phyloP scores from a whole-genome alignment of 2,329 filamentous ascomycete species.

The Penicillium concentricum region DNA sequence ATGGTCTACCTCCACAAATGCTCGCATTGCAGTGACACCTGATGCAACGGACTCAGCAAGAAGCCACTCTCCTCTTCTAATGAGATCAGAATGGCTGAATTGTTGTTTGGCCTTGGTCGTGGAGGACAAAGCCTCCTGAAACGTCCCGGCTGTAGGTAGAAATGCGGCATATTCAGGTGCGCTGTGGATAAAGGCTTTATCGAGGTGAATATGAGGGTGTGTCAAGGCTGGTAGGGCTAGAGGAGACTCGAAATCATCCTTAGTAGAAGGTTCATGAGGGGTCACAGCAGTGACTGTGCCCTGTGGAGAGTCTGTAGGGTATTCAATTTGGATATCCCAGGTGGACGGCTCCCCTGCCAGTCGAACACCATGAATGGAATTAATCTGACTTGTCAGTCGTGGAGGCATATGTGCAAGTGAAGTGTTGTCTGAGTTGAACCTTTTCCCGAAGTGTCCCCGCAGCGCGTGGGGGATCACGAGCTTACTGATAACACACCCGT shows the following conservation, averaged over 20 bases:
- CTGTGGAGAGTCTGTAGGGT: constrained; percentile 5
- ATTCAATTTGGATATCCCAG: constrained; percentile 35
- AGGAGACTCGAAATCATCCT: constrained; percentile 13
- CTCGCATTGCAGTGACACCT: constrained; percentile 67
- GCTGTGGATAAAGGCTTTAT: constrained; percentile 49
- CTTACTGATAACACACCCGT: not conserved
- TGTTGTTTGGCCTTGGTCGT: constrained; percentile 61
- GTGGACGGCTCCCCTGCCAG: constrained; percentile 28
- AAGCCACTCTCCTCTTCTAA: constrained; percentile 63
- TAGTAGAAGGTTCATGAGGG: constrained; percentile 16
- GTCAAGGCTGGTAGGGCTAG: constrained; percentile 58
- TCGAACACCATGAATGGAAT: constrained; percentile 28
- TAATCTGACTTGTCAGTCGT: constrained; percentile 12
- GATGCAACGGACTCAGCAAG: constrained; percentile 63
- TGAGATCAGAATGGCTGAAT: constrained; percentile 63
- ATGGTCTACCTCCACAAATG: constrained; percentile 69
- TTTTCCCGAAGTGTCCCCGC: not conserved
- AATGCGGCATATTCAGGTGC: constrained; percentile 55
- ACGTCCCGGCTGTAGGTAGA: constrained; percentile 59
- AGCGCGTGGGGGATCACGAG: not conserved
- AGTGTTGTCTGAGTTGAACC: not conserved
- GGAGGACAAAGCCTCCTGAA: constrained; percentile 62
- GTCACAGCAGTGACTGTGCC: constrained; percentile 30
- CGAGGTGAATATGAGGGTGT: constrained; percentile 72
- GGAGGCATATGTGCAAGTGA: constrained; percentile 7